A percentile compares a stretch with the other conserved stretches of the same genome.
These are phyloP conservation scores for Deuterostichococcus epilithicus DNA, from an alignment of 139 green algal species.

Conservation along the genomic window DNA sequence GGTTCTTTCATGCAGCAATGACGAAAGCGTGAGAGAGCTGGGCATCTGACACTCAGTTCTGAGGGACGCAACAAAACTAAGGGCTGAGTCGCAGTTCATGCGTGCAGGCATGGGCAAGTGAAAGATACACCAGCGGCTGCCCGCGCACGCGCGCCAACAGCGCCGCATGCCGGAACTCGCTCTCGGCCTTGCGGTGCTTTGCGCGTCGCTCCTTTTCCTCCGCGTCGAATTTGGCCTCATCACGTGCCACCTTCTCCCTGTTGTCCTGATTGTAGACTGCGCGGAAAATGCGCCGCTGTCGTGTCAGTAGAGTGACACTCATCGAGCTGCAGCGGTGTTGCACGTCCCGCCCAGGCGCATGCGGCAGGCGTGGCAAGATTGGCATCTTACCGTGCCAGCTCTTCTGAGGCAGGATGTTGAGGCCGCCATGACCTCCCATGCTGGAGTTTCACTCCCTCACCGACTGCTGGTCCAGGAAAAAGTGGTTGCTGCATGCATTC, in stretches of 20 bases:
- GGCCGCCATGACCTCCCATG: constrained; percentile 92
- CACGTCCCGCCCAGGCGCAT: not conserved
- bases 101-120: not conserved
- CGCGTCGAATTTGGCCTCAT: constrained; percentile 45
- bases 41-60: no score
- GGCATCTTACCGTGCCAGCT: constrained; percentile 75
- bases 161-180: constrained; percentile 40
- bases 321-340: not conserved
- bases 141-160: constrained; percentile 45
- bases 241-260: constrained; percentile 59
- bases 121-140: not conserved
- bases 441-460: not conserved
- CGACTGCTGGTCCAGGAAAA: no score
- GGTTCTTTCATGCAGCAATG: no score
- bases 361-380: not conserved
- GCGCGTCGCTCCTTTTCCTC: constrained; percentile 32
- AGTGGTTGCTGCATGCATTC: no score
- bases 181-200: constrained; percentile 42
- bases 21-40: no score
- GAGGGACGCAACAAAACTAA: no score
- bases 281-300: not conserved
- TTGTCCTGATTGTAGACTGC: constrained; percentile 88
- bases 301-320: not conserved
- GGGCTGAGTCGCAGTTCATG: not conserved
- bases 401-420: constrained; percentile 97